These are phyloP conservation scores for Gentiana straminea DNA, from an alignment of 257 asterid genomes.

Conservation along the genomic window DNA sequence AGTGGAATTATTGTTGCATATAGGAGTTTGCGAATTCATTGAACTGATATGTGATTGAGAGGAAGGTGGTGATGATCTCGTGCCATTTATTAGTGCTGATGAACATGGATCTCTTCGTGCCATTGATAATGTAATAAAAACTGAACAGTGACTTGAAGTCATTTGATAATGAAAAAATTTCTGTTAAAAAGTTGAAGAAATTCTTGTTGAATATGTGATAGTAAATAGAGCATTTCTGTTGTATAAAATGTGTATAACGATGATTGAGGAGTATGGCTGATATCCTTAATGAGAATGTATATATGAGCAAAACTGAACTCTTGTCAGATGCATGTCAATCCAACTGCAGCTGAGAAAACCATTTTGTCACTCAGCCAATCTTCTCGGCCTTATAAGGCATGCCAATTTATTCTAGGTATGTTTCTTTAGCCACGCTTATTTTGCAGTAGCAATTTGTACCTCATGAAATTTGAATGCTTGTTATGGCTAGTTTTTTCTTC, in stretches of 20 bases:
- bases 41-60: too few relatives aligned
- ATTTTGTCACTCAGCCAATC: constrained; percentile 64
- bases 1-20: too few relatives aligned
- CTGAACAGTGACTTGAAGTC: background rate
- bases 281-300: background rate
- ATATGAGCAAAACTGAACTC: constrained; percentile 1
- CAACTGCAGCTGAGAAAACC: constrained; percentile 82
- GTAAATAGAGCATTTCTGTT: background rate
- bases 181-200: too few relatives aligned
- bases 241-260: background rate
- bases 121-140: too few relatives aligned
- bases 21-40: too few relatives aligned
- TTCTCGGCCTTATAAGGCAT: constrained; percentile 72
- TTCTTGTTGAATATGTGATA: too few relatives aligned
- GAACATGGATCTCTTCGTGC: too few relatives aligned
- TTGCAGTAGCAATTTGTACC: too few relatives aligned
- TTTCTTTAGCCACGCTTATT: background rate
- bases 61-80: background rate
- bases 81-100: background rate
- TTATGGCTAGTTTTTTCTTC: too few relatives aligned
- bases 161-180: too few relatives aligned
- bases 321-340: constrained; percentile 72
- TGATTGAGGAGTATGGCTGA: background rate
- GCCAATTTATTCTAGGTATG: constrained; percentile 87
- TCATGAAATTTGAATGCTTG: too few relatives aligned